A percentile compares a stretch with the other conserved stretches of the same genome.
These are phyloP conservation scores for Nannochloropsis oceanica DNA, from an alignment of 108 stramenopile genomes.

Conservation along the genomic window DNA sequence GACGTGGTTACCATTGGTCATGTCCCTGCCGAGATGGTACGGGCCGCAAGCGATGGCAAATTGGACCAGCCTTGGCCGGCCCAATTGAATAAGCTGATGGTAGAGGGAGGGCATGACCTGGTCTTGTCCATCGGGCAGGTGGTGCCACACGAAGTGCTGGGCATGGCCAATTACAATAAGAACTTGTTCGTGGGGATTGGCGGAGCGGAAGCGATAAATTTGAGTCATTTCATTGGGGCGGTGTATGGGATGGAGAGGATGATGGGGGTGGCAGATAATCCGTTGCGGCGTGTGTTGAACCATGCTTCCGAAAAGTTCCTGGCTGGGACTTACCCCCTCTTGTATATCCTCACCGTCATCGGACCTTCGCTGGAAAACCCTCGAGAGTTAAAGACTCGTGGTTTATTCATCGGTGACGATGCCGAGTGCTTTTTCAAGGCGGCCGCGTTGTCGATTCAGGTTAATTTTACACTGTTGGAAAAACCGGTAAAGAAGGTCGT, in stretches of 20 bases:
- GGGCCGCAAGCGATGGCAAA: conserved; percentile 46
- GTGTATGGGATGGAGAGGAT: conserved; percentile 88
- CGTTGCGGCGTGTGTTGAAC: conserved; percentile 68
- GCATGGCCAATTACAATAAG: conserved; percentile 80
- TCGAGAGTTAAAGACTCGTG: conserved; percentile 54
- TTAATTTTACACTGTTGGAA: conserved; percentile 74
- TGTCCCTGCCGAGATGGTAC: conserved; percentile 60
- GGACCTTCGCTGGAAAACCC: conserved; percentile 36
- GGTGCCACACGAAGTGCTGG: conserved; percentile 82
- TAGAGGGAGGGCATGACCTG: conserved; percentile 54
- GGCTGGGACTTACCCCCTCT: conserved; percentile 43
- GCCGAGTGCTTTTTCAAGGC: conserved; percentile 67
- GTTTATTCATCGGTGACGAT: conserved; percentile 76
- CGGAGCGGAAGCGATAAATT: conserved; percentile 78
- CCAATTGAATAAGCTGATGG: conserved; percentile 75
- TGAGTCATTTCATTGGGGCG: conserved; percentile 72
- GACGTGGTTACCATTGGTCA: conserved; percentile 84
- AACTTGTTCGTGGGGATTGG: conserved; percentile 77
- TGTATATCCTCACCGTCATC: conserved; percentile 80
- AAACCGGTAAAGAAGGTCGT: conserved; percentile 59
- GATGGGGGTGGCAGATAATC: conserved; percentile 80
- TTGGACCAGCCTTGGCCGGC: conserved; percentile 67
- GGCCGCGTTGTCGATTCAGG: conserved; percentile 61
- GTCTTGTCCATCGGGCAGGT: conserved; percentile 78
- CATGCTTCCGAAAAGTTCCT: conserved; percentile 54